phyloP scores from a whole-genome alignment of 495 filamentous ascomycete genomes.

The Coniosporium apollinis region DNA sequence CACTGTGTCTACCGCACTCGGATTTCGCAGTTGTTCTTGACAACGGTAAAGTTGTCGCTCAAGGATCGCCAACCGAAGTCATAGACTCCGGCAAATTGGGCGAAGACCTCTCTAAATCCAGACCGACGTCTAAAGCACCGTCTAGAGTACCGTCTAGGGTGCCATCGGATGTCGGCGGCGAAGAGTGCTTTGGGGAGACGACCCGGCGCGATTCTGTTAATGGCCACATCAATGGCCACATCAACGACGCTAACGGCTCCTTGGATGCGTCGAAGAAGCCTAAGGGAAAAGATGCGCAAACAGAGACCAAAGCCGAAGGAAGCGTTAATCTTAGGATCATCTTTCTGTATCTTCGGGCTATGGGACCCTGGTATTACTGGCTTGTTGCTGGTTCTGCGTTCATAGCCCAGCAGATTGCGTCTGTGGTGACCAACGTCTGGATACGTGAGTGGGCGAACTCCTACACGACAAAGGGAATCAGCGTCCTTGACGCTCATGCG shows the following conservation, averaged over 20 bases:
- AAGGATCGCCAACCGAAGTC: slow-evolving; percentile 61
- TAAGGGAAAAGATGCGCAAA: slow-evolving; percentile 31
- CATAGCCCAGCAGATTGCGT: slow-evolving; percentile 59
- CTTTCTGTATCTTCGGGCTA: slow-evolving; percentile 63
- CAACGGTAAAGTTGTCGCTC: slow-evolving; percentile 63
- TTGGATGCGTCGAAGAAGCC: slow-evolving; percentile 25
- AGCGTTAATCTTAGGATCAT: slow-evolving; percentile 77
- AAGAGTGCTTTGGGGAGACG: slow-evolving; percentile 10
- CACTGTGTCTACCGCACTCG: slow-evolving; percentile 62
- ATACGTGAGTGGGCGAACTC: slow-evolving; percentile 77
- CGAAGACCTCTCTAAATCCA: slow-evolving; percentile 63
- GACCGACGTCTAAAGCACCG: slow-evolving; percentile 27
- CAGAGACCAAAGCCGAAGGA: slow-evolving; percentile 63
- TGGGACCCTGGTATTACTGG: slow-evolving; percentile 97
- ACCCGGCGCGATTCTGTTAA: too few relatives aligned
- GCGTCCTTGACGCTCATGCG: slow-evolving; percentile 17
- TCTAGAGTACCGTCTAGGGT: slow-evolving; percentile 37
- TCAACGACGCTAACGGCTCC: slow-evolving; percentile 18
- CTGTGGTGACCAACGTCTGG: slow-evolving; percentile 81
- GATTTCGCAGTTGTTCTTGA: slow-evolving; percentile 70
- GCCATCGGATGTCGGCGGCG: slow-evolving; percentile 42
- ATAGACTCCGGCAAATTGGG: slow-evolving; percentile 71
- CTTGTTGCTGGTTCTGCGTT: slow-evolving; percentile 55
- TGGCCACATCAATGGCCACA: slow-evolving; percentile 12
- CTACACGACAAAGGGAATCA: slow-evolving; percentile 24